These are phyloP conservation scores for Dictyostelium firmibasis DNA, from an alignment of 78 protist genomes.

Conservation along the genomic window DNA sequence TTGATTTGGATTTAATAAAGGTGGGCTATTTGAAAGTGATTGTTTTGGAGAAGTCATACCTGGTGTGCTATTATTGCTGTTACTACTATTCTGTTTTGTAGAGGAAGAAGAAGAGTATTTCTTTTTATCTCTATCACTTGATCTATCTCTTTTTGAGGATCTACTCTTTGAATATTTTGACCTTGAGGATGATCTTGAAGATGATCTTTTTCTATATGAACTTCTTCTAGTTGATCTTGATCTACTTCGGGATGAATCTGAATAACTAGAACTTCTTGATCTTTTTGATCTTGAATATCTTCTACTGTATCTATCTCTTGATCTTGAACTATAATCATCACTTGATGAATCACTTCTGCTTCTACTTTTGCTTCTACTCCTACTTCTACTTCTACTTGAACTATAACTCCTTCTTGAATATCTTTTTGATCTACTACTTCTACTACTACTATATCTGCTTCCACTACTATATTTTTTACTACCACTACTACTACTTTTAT, in stretches of 20 bases:
- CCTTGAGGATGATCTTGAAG: background rate
- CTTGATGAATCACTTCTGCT: background rate
- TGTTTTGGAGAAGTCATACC: background rate
- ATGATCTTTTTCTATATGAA: background rate
- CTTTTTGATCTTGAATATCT: conserved; percentile 2
- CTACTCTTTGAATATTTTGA: background rate
- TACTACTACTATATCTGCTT: background rate
- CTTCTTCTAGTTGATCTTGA: background rate
- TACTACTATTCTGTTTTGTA: background rate
- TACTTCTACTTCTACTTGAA: background rate
- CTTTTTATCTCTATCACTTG: background rate
- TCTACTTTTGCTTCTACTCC: background rate
- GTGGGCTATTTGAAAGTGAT: background rate
- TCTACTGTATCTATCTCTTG: conserved; percentile 9
- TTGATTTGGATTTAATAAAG: background rate
- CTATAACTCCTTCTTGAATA: background rate
- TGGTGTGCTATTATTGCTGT: background rate
- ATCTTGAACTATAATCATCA: conserved; percentile 4
- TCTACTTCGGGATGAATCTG: background rate
- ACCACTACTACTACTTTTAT: background rate
- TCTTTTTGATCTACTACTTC: background rate
- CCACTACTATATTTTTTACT: background rate
- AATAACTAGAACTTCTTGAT: conserved; percentile 25
- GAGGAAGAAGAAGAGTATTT: background rate
- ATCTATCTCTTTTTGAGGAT: background rate